Evolutionary conservation across 2,329 filamentous ascomycete species (phyloP), one percentile per base, ranked within the genome.

Genomic region (Curvularia lunata): DNA sequence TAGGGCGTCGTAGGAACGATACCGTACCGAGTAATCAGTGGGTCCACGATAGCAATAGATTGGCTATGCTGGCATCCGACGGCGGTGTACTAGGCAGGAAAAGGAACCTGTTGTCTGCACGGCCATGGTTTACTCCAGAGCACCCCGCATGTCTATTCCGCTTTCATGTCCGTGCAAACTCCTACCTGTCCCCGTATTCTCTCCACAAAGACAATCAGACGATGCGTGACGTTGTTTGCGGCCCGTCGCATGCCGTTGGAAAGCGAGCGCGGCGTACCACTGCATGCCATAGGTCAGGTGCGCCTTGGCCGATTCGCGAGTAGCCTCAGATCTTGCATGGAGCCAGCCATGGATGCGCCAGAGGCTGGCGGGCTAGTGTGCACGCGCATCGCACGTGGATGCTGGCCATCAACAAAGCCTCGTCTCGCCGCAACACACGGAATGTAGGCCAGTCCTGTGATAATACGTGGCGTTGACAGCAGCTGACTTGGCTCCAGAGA

Each of bases 191-290:
- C 30, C 59, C 38, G 5, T 41, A 21, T 52, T 54, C 47, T 27
- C 56, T 16, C 51, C 56, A 56, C 59, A 54, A 27, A 43, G 25
- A 30, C 27, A 34, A 28, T 50, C 52, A 48, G 40, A 49, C n/a
- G 7, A 28, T 45, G 38, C 27, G 59, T 58, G 28, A 32, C 18
- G 21, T 58, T 64, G 60, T 63, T 59, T 8, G 25, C 25, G 28
- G 66, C 67, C 70, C 69, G 71, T 68, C 48, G 61, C 59, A 59
- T 69, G 68, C 71, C 71, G 71, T 65, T 27, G 63, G 34, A 71
- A 74, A 73, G 69, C 71, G 71, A 68, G 58, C 19, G 41, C 42
- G 9, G n/a, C n/a, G 48, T 62, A 58, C 58, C 53, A 62, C 51
- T 59, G 60, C 62, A 61, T 51, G 53, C 58, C 48, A 52, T 32